phyloP scores from a whole-genome alignment of 176 grass and related monocot species.

The Saccharum spontaneum region DNA sequence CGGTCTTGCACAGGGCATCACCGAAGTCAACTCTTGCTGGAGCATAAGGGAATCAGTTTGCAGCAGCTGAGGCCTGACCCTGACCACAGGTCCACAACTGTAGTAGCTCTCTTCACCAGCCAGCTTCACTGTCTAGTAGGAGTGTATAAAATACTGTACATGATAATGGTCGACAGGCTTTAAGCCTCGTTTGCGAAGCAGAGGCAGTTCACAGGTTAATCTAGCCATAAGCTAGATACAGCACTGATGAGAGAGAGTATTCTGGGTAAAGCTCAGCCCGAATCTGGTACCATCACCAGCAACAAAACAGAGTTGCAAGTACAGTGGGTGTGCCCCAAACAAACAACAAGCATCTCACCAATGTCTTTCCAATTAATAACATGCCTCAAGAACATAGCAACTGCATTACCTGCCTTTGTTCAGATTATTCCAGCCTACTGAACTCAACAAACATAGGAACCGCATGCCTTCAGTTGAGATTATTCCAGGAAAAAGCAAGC shows the following conservation, averaged over 20 bases:
- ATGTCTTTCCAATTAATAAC: background rate
- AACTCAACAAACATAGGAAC: background rate
- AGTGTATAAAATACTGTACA: background rate
- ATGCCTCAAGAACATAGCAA: background rate
- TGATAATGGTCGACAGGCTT: background rate
- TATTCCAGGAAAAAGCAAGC: background rate
- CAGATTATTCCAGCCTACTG: background rate
- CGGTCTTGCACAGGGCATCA: no score
- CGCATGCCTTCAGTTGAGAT: background rate
- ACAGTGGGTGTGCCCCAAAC: no score
- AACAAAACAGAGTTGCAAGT: background rate
- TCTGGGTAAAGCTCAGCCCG: background rate
- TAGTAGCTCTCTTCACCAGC: no score
- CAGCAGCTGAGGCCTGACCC: background rate
- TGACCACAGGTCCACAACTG: background rate
- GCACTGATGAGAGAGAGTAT: background rate
- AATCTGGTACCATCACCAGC: background rate
- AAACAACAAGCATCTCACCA: background rate
- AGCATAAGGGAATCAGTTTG: no score
- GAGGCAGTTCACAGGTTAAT: background rate
- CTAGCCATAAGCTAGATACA: background rate
- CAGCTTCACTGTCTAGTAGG: no score
- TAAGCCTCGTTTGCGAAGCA: no score
- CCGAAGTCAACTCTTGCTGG: no score
- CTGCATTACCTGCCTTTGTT: background rate